Conservation (phyloP, 148 eudicot species). For the Chenopodium suecicum region DNA sequence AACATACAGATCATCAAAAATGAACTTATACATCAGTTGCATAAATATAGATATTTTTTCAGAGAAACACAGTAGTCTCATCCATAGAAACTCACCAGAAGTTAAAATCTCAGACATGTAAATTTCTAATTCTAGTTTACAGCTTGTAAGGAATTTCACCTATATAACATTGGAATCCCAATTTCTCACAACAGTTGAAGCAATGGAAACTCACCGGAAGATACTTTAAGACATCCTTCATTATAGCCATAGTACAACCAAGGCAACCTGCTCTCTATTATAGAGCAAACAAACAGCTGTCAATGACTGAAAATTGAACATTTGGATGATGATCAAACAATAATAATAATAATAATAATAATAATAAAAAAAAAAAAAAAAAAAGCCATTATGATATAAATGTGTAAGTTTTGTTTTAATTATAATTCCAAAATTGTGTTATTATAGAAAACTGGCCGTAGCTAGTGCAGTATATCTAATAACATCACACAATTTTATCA, state of each 20-base stretch:
- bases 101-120: background rate
- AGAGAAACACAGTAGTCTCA: background rate
- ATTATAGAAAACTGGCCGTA: background rate
- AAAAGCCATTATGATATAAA: background rate
- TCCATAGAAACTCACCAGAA: background rate
- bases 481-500: background rate
- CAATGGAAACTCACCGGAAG: slow-evolving; percentile 62
- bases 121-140: background rate
- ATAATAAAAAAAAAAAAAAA: no score
- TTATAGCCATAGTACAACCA: slow-evolving; percentile 75
- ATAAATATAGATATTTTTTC: background rate
- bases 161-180: background rate
- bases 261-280: slow-evolving; percentile 80
- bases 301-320: background rate
- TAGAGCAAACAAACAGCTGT: background rate
- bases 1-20: background rate
- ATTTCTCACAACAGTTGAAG: background rate
- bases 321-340: background rate
- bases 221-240: slow-evolving; percentile 74
- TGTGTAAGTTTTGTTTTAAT: background rate
- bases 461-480: background rate
- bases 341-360: background rate
- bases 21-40: background rate
- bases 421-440: background rate
- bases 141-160: background rate